phyloP scores from a whole-genome alignment of 2,329 filamentous ascomycete species.

The Aspergillus sp. region DNA sequence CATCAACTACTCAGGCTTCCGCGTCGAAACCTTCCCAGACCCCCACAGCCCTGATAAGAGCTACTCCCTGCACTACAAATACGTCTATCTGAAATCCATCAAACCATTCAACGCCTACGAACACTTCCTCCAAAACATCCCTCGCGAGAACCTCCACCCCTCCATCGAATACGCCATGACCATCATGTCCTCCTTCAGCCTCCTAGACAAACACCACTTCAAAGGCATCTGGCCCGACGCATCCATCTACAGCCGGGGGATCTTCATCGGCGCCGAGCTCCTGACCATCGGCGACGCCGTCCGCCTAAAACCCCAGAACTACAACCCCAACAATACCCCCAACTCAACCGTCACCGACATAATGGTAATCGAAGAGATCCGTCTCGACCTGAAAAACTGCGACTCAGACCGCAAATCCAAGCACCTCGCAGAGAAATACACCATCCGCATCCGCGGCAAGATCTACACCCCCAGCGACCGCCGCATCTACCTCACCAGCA shows the following conservation, averaged over 20 bases:
- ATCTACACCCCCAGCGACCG: constrained; percentile 46
- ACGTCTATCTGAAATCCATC: constrained; percentile 56
- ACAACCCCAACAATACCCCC: not conserved
- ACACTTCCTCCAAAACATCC: constrained; percentile 48
- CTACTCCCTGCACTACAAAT: constrained; percentile 56
- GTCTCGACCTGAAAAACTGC: constrained; percentile 52
- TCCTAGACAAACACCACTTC: constrained; percentile 56
- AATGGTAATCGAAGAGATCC: constrained; percentile 56
- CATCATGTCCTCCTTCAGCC: constrained; percentile 54
- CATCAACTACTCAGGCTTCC: constrained; percentile 56
- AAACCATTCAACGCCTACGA: constrained; percentile 59
- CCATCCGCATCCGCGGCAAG: constrained; percentile 53
- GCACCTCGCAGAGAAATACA: constrained; percentile 49
- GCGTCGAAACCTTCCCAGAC: constrained; percentile 59
- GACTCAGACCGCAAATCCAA: constrained; percentile 51
- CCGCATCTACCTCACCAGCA: constrained; percentile 26
- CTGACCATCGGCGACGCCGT: constrained; percentile 57
- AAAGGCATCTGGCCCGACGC: constrained; percentile 58
- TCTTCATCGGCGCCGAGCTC: constrained; percentile 61
- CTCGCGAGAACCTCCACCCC: constrained; percentile 50
- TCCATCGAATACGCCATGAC: constrained; percentile 59
- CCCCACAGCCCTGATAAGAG: constrained; percentile 55
- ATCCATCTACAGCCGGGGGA: constrained; percentile 54
- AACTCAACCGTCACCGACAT: constrained; percentile 50
- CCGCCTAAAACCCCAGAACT: constrained; percentile 47